phyloP scores from a whole-genome alignment of 1,284 basidiomycete species.

The Tilletia walkeri region DNA sequence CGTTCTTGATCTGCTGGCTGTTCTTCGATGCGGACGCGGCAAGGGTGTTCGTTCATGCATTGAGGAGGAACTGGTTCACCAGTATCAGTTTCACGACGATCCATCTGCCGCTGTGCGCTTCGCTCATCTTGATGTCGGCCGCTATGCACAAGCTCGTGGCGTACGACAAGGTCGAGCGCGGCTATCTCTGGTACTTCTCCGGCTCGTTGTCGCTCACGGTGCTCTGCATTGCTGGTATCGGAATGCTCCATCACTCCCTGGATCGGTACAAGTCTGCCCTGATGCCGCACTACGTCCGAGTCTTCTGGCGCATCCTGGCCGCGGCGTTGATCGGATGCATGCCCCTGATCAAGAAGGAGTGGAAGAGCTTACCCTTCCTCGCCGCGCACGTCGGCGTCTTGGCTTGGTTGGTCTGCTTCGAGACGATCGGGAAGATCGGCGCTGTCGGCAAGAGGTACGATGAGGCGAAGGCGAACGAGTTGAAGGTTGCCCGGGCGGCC shows the following conservation, averaged over 20 bases:
- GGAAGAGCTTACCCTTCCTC: conserved; percentile 37
- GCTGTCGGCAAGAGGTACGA: conserved; percentile 43
- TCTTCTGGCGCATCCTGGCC: conserved; percentile 35
- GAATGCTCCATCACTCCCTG: conserved; percentile 44
- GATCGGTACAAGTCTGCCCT: conserved; percentile 37
- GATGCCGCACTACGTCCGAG: conserved; percentile 38
- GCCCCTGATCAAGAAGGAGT: conserved; percentile 34
- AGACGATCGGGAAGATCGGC: conserved; percentile 52
- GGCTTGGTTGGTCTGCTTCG: conserved; percentile 36
- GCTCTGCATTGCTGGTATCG: conserved; percentile 40
- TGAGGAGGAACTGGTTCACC: conserved; percentile 48
- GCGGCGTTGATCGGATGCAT: conserved; percentile 35
- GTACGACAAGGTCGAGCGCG: conserved; percentile 26
- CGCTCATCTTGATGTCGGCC: conserved; percentile 42
- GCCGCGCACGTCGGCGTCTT: conserved; percentile 35
- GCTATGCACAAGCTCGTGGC: conserved; percentile 35
- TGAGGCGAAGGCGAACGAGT: conserved; percentile 26
- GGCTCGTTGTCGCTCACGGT: conserved; percentile 35
- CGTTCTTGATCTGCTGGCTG: conserved; percentile 51
- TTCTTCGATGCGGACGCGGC: conserved; percentile 41
- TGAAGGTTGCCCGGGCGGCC: neutral
- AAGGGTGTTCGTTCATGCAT: conserved; percentile 51
- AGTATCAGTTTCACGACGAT: conserved; percentile 47
- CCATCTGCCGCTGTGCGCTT: conserved; percentile 51
- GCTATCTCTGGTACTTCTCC: conserved; percentile 46